phyloP scores from a whole-genome alignment of 805 yeast species.

The Sugiyamaella americana region DNA sequence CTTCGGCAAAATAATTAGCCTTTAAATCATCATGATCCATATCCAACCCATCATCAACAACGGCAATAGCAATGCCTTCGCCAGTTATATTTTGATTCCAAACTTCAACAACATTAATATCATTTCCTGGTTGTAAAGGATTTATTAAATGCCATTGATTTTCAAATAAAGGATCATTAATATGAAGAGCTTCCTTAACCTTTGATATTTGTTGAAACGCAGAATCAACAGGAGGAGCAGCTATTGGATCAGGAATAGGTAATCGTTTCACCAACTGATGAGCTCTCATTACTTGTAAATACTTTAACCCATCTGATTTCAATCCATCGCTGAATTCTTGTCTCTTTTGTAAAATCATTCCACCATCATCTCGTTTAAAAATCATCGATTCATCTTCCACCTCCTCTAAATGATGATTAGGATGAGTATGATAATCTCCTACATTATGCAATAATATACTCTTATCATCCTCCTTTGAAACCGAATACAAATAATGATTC shows the following conservation, averaged over 20 bases:
- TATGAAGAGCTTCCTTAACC: constrained; percentile 48
- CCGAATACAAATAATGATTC: constrained; percentile 62
- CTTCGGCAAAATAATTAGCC: constrained; percentile 54
- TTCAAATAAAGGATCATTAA: constrained; percentile 75
- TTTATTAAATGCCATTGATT: constrained; percentile 93
- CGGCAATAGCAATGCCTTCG: constrained; percentile 71
- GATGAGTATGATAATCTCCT: constrained; percentile 7
- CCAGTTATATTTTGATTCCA: constrained; percentile 86
- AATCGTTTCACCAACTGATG: constrained; percentile 16
- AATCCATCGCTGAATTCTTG: constrained; percentile 28
- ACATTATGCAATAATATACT: constrained; percentile 21
- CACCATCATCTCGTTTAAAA: constrained; percentile 7
- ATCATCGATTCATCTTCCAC: background rate
- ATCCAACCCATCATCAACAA: constrained; percentile 93
- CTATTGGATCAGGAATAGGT: constrained; percentile 16
- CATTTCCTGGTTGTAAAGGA: constrained; percentile 65
- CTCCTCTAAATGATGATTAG: background rate
- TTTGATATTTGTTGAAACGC: constrained; percentile 8
- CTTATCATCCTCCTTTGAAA: constrained; percentile 26
- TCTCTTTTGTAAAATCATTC: constrained; percentile 14
- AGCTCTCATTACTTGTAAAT: constrained; percentile 17
- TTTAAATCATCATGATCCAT: constrained; percentile 67
- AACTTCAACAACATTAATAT: constrained; percentile 76
- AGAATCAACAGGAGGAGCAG: constrained; percentile 15
- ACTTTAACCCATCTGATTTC: constrained; percentile 35